A percentile compares a stretch with the other conserved stretches of the same genome.
Evolutionary conservation across 257 asterid species (phyloP).

Genomic region (Plantago ovata): DNA sequence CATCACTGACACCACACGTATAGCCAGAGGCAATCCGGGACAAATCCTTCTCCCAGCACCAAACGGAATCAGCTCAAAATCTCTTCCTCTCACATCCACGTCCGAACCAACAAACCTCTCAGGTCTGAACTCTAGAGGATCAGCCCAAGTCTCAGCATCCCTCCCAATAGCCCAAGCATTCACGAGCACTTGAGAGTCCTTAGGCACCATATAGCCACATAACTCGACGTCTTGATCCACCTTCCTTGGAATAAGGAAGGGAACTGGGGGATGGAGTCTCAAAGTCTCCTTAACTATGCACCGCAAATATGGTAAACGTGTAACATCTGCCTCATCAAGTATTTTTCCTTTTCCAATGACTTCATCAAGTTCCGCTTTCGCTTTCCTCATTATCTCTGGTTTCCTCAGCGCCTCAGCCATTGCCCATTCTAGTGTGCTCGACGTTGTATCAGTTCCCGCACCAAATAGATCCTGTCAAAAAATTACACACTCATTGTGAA

Average conservation of each 20-base stretch:
- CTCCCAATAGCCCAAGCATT: neutral
- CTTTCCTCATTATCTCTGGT: slow-evolving; percentile 46
- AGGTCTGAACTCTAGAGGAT: neutral
- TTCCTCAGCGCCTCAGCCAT: slow-evolving; percentile 59
- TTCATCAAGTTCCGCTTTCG: slow-evolving; percentile 44
- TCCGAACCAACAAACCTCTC: slow-evolving; percentile 3
- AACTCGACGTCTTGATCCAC: slow-evolving; percentile 1
- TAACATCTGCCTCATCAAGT: slow-evolving; percentile 40
- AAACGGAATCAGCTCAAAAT: slow-evolving; percentile 7
- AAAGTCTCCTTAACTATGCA: slow-evolving; percentile 2
- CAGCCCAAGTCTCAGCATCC: slow-evolving; percentile 1
- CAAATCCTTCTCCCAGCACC: slow-evolving; percentile 6
- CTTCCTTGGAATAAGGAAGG: neutral
- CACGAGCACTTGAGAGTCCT: slow-evolving; percentile 1
- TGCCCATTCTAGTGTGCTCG: slow-evolving; percentile 73
- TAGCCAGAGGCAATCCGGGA: slow-evolving; percentile 7
- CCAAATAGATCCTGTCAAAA: slow-evolving; percentile 48
- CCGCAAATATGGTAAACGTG: slow-evolving; percentile 23
- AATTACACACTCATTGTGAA: neutral
- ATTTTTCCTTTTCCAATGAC: slow-evolving; percentile 46
- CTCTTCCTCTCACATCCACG: slow-evolving; percentile 5
- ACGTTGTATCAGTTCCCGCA: slow-evolving; percentile 63
- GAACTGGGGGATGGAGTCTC: slow-evolving; percentile 1
- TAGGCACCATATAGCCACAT: slow-evolving; percentile 3
- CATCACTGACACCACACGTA: slow-evolving; percentile 1